Base-by-base conservation (phyloP, 441 rosid genomes). In the Pelargonium fulgidum region DNA sequence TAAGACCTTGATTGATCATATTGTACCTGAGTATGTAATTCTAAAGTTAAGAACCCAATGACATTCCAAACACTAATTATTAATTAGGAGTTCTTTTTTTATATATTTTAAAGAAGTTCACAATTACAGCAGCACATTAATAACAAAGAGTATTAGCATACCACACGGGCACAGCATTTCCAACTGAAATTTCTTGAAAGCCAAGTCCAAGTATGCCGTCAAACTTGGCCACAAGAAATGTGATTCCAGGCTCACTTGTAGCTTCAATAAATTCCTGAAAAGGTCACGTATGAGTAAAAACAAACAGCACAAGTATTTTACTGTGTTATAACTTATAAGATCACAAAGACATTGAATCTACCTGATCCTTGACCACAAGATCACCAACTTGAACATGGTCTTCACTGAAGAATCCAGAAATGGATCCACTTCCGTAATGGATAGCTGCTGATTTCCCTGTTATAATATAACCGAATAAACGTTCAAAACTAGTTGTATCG, bases 201-300 rank as follows among this genome's bases (percentile, higher is more conserved):
- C 97, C 97, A 39, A 91, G 91, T 8, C 97, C 97, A 1, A 89
- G 71, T 41, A 91, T 80, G 67, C 97, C 97, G 80, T 88, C 97
- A 22, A 86, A 89, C 80, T 82, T 89, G 3, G 89, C 82, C 73
- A 86, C 20, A 8, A 81, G 48, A 78, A 86, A 86, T 13, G 80
- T 44, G 45, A 86, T 80, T 71, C 92, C 82, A 69, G 82, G 83
- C 78, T 89, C 89, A 66, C 71, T 70, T 12, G 93, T 91, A 6
- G 89, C 86, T 81, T 91, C 96, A 1, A 86, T 81, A 68, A 91
- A 87, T 39, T 81, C 89, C 97, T 89, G 71, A 36, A 54, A n/a
- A 70, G 33, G 33, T 3, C 33, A 29, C 33, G 3, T 29, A 29
- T 29, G 33, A 29, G 33, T 29, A 29, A 68, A 41, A 11, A 26